Evolutionary conservation across 2,329 filamentous ascomycete species (phyloP).

Genomic region (Colletotrichum spaethianum): DNA sequence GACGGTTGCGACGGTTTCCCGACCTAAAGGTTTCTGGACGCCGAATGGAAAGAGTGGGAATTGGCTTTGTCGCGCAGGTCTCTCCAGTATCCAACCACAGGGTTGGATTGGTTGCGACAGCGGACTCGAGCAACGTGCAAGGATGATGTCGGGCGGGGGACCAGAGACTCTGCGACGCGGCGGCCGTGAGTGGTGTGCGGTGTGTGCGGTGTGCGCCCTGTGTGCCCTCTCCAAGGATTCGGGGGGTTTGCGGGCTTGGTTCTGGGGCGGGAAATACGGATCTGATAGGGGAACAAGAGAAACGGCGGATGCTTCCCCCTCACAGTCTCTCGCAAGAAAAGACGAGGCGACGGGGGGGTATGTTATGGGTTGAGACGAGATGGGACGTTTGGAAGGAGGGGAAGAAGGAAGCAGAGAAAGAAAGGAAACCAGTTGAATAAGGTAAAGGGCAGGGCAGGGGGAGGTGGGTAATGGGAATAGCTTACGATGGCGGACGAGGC

Average conservation of each 20-base stretch:
- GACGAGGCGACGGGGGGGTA: slow-evolving; percentile 33
- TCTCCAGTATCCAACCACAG: slow-evolving; percentile 5
- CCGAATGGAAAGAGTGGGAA: slow-evolving; percentile 31
- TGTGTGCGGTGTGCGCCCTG: slow-evolving; percentile 18
- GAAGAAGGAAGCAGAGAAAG: slow-evolving; percentile 13
- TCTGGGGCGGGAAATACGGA: neutral
- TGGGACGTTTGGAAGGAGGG: slow-evolving; percentile 8
- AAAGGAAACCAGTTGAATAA: slow-evolving; percentile 3
- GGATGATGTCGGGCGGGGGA: slow-evolving; percentile 33
- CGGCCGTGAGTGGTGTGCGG: slow-evolving; percentile 24
- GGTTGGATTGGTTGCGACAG: slow-evolving; percentile 24
- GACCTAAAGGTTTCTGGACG: slow-evolving; percentile 24
- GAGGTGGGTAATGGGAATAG: slow-evolving; percentile 24
- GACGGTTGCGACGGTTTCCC: slow-evolving; percentile 37
- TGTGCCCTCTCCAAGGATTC: slow-evolving; percentile 12
- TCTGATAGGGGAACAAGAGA: neutral
- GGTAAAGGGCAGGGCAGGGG: slow-evolving; percentile 19
- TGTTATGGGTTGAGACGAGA: slow-evolving; percentile 29
- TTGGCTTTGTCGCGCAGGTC: slow-evolving; percentile 23
- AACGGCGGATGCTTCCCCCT: slow-evolving; percentile 10
- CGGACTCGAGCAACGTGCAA: slow-evolving; percentile 23
- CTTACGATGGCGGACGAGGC: slow-evolving; percentile 34
- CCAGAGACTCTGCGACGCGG: slow-evolving; percentile 32
- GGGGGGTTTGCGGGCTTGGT: neutral
- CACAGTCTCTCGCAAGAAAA: slow-evolving; percentile 24